phyloP scores from a whole-genome alignment of 192 early-diverging fungal genomes.

The Podila verticillata region DNA sequence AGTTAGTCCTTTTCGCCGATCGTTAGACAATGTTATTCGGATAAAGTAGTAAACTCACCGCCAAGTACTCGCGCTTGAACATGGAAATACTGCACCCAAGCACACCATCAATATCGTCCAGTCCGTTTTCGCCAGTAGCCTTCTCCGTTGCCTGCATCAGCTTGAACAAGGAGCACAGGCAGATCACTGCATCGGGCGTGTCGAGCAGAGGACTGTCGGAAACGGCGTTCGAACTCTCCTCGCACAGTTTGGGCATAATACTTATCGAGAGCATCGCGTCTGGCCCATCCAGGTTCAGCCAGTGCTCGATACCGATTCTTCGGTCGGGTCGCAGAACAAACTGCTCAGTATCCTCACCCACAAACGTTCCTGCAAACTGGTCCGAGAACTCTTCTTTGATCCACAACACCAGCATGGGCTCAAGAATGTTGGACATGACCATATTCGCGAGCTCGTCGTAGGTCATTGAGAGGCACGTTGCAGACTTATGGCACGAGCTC shows the following conservation, averaged over 20 bases:
- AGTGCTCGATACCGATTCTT: slow-evolving; percentile 43
- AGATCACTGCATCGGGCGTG: slow-evolving; percentile 52
- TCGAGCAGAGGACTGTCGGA: slow-evolving; percentile 17
- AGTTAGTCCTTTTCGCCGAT: slow-evolving; percentile 4
- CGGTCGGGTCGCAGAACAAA: slow-evolving; percentile 13
- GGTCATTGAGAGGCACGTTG: slow-evolving; percentile 70
- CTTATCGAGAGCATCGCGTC: slow-evolving; percentile 45
- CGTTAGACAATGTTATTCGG: background rate
- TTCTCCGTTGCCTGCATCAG: slow-evolving; percentile 79
- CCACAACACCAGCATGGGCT: slow-evolving; percentile 70
- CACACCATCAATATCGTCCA: slow-evolving; percentile 74
- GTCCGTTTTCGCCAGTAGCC: slow-evolving; percentile 54
- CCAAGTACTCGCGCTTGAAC: slow-evolving; percentile 51
- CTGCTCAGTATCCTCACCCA: slow-evolving; percentile 54
- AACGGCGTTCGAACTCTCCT: slow-evolving; percentile 18
- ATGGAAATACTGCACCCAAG: slow-evolving; percentile 72
- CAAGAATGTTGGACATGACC: slow-evolving; percentile 61
- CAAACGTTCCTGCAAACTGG: slow-evolving; percentile 68
- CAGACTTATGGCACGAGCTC: slow-evolving; percentile 47
- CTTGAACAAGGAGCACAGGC: slow-evolving; percentile 74
- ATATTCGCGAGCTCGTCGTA: slow-evolving; percentile 80
- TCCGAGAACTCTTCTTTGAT: slow-evolving; percentile 71
- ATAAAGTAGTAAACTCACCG: slow-evolving; percentile 13
- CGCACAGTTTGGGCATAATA: slow-evolving; percentile 52
- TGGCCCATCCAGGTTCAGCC: slow-evolving; percentile 60